Percentiles rank a stretch among this genome's conserved stretches.
Evolutionary conservation across 2,329 filamentous ascomycete genomes (phyloP).

Genomic region (Sporothrix sp.): DNA sequence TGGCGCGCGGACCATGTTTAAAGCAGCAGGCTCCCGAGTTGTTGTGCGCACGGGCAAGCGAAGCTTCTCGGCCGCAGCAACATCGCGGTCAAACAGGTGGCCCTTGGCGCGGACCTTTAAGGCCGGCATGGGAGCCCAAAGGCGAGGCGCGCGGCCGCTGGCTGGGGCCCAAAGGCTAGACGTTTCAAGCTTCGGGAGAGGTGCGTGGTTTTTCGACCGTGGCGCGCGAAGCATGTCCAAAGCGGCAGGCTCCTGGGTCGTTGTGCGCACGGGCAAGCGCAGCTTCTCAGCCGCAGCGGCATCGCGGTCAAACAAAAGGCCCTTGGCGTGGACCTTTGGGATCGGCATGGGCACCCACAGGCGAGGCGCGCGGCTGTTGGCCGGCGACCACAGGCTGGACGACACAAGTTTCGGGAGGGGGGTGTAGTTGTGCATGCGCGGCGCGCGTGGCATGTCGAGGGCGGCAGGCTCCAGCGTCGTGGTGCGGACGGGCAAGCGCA

Average conservation of each 20-base stretch:
- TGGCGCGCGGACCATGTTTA: constrained; percentile 23
- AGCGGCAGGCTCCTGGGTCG: constrained; percentile 21
- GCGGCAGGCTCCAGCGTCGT: constrained; percentile 21
- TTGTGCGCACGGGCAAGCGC: constrained; percentile 15
- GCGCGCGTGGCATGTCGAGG: constrained; percentile 23
- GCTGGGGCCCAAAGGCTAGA: constrained; percentile 5
- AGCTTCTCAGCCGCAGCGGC: constrained; percentile 10
- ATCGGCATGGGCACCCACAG: constrained; percentile 12
- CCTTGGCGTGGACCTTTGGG: constrained; percentile 5
- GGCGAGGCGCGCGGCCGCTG: neutral
- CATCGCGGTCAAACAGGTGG: constrained; percentile 14
- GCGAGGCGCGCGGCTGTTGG: neutral
- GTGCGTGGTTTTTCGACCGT: constrained; percentile 17
- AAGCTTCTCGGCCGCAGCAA: constrained; percentile 9
- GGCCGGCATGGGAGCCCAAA: constrained; percentile 12
- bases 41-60: constrained; percentile 16
- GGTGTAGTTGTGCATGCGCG: no score
- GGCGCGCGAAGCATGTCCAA: constrained; percentile 23
- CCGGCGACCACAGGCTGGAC: constrained; percentile 4
- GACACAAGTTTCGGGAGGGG: constrained; percentile 5
- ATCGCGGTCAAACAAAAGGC: constrained; percentile 13
- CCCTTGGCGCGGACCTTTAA: constrained; percentile 5
- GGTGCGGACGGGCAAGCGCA: constrained; percentile 13
- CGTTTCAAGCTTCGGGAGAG: constrained; percentile 2
- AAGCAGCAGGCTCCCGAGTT: constrained; percentile 20